Evolutionary conservation across 2,329 filamentous ascomycete species (phyloP), one percentile per base, ranked within the genome.

Genomic region (Exutisphaerella laricina): DNA sequence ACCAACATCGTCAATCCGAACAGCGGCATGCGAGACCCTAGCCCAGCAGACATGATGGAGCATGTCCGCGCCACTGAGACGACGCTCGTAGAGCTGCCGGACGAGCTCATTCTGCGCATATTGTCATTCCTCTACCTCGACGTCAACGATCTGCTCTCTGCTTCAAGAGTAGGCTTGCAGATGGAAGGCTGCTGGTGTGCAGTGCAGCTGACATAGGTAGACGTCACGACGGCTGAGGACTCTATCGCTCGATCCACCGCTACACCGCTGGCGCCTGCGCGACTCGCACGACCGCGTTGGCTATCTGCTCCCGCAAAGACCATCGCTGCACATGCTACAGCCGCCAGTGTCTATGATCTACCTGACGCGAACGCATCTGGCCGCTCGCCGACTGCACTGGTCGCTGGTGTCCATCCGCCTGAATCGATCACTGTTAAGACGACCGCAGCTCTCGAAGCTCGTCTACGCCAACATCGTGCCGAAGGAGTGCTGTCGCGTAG

Each of bases 321-420:
- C 69, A 20, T 74, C 79, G 5, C 79, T 82, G 2, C 73, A 77
- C 3, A 68, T 81, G 2, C 63, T 76, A 26, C 77, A 83, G 43
- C 78, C 85, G 10, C 79, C 82, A 39, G 64, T 70, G 16, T 74
- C 80, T 29, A 74, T 71, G 60, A 85, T 87, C 58, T 82, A 85
- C 63, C 65, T 85, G 30, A 83, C 80, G 29, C 70, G 74, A 41
- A 85, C 79, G 10, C 77, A 81, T 23, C 71, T 82, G 33, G 74
- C 82, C 17, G 83, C 82, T 3, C 75, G 80, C 14, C 70, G 72
- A 16, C 72, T 87, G 2, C 77, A 76, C 33, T 75, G 80, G 43
- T 81, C 74, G 10, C 70, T 87, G 2, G 76, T 80, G 4, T 75
- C 76, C 39, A 85, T 85, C 56, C 77, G 77, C 21, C 71, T 87